phyloP scores from a whole-genome alignment of 345 rosid species.

The Acer saccharum region DNA sequence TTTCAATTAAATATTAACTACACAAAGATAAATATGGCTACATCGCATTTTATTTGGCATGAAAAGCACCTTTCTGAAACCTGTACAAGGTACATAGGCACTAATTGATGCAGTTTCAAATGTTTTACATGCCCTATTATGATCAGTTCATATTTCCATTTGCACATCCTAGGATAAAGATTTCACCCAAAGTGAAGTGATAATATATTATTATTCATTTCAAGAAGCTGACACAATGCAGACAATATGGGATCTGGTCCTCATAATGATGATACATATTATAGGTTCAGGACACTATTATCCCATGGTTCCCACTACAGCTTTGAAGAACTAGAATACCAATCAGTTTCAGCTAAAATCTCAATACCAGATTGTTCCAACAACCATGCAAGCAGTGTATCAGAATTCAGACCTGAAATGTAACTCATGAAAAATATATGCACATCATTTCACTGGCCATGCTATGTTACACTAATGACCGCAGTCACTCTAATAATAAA shows the following conservation, averaged over 20 bases:
- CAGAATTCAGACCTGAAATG: too few species aligned
- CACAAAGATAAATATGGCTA: background rate
- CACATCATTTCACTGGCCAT: background rate
- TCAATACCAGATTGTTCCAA: too few species aligned
- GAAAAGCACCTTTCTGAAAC: background rate
- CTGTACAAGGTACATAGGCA: background rate
- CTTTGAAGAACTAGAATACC: too few species aligned
- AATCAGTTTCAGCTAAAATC: too few species aligned
- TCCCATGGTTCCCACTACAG: too few species aligned
- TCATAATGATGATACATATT: background rate
- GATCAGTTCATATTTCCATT: too few species aligned
- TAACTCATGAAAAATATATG: too few species aligned
- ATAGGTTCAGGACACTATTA: too few species aligned
- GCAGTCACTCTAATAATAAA: background rate
- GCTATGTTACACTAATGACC: background rate
- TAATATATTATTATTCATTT: too few species aligned
- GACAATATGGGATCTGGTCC: background rate
- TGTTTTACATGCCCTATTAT: background rate
- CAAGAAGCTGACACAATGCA: background rate
- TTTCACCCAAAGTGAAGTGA: background rate
- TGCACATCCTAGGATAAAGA: background rate
- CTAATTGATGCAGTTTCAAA: background rate
- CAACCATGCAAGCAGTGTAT: too few species aligned
- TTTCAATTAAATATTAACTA: background rate
- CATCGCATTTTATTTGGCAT: background rate